These are phyloP conservation scores for Daldinia sp. DNA, from an alignment of 2,329 filamentous ascomycete genomes.

Conservation along the genomic window DNA sequence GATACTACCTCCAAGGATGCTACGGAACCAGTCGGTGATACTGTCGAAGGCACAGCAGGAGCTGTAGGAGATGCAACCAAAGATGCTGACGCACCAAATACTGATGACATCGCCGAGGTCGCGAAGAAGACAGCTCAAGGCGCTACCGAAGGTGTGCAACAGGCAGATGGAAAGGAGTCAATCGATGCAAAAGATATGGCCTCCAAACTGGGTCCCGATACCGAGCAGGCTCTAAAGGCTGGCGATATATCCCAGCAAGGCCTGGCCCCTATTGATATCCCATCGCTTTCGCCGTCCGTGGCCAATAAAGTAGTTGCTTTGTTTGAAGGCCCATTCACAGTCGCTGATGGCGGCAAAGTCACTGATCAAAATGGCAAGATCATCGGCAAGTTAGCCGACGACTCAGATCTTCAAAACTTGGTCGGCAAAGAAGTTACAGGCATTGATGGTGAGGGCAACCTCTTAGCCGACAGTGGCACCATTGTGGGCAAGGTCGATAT, in stretches of 20 bases:
- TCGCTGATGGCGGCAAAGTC: constrained; percentile 68
- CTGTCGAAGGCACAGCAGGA: constrained; percentile 38
- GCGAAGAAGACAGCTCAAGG: constrained; percentile 43
- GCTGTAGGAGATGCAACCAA: constrained; percentile 22
- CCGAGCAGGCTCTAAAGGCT: constrained; percentile 37
- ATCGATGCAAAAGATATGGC: constrained; percentile 36
- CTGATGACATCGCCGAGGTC: constrained; percentile 39
- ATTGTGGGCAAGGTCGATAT: constrained; percentile 71
- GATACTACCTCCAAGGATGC: constrained; percentile 41
- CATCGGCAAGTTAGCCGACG: constrained; percentile 59
- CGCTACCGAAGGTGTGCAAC: constrained; percentile 53
- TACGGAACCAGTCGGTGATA: constrained; percentile 36
- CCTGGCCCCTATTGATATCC: constrained; percentile 54
- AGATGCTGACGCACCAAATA: constrained; percentile 13
- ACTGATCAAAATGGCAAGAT: constrained; percentile 69
- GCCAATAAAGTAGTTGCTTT: constrained; percentile 58
- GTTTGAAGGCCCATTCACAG: constrained; percentile 62
- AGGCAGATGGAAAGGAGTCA: constrained; percentile 52
- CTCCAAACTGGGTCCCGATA: constrained; percentile 26
- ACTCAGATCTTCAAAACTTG: constrained; percentile 54
- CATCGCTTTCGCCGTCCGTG: constrained; percentile 57
- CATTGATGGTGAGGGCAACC: constrained; percentile 72
- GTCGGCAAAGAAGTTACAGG: constrained; percentile 74
- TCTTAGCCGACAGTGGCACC: constrained; percentile 72
- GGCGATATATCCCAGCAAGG: constrained; percentile 41